Evolutionary conservation across 805 yeast genomes (phyloP).

Genomic region (Isabelozyma gotoi): DNA sequence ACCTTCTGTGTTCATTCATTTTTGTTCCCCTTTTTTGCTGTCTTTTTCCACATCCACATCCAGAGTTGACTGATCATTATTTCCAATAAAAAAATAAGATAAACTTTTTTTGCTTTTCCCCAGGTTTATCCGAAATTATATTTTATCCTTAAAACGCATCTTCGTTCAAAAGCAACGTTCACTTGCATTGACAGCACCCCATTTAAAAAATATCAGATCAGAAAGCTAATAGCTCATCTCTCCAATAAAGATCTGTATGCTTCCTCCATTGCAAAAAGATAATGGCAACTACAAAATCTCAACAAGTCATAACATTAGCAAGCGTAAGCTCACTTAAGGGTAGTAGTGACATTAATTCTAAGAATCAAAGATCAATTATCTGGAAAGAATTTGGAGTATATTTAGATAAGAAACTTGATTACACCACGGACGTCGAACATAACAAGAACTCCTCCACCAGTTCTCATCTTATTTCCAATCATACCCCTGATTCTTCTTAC

Average conservation of each 20-base stretch:
- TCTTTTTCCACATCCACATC: not conserved
- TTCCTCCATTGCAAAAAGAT: conserved; percentile 1
- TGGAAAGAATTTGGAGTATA: conserved; percentile 48
- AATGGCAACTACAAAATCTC: conserved; percentile 22
- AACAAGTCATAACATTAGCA: conserved; percentile 25
- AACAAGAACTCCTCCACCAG: conserved; percentile 13
- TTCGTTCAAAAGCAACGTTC: too few species aligned
- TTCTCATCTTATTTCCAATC: conserved; percentile 19
- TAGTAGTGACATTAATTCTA: conserved; percentile 7
- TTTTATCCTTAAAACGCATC: not conserved
- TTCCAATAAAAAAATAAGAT: too few species aligned
- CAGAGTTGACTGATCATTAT: too few species aligned
- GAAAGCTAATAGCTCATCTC: not conserved
- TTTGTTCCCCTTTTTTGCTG: not conserved
- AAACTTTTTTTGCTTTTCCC: not conserved
- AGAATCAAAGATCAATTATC: conserved; percentile 25
- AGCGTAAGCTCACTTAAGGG: conserved; percentile 20
- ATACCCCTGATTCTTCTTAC: conserved; percentile 24
- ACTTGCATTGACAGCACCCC: not conserved
- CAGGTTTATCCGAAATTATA: not conserved
- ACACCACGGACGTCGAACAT: conserved; percentile 20
- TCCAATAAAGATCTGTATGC: not conserved
- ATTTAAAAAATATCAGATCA: too few species aligned
- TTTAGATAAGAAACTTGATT: conserved; percentile 37
- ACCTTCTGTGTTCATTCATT: not conserved